A percentile compares a stretch with the other conserved stretches of the same genome.
These are phyloP conservation scores for Podila minutissima DNA, from an alignment of 192 early-diverging fungal species.

Conservation along the genomic window DNA sequence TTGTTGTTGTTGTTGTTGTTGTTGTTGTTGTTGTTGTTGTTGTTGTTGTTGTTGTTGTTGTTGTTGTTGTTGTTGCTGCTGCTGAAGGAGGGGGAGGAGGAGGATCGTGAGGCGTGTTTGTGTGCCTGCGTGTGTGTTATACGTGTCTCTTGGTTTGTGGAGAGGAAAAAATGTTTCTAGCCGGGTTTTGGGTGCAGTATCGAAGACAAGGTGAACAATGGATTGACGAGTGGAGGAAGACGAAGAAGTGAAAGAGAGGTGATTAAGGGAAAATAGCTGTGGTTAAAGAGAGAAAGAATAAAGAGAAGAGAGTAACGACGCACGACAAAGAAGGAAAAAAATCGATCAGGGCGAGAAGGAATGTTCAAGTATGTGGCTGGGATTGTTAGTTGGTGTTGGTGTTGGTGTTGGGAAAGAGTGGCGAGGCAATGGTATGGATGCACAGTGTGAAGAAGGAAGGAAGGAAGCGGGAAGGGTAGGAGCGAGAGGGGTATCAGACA, in stretches of 20 bases:
- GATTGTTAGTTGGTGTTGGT: background rate
- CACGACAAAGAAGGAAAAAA: background rate
- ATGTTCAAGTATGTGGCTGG: background rate
- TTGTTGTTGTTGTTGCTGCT: background rate
- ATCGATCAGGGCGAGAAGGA: background rate
- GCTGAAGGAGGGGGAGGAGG: too few relatives aligned
- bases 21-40: background rate
- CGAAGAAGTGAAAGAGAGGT: background rate
- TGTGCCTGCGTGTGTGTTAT: background rate
- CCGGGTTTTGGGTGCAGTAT: background rate
- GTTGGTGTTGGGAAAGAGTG: background rate
- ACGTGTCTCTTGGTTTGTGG: background rate
- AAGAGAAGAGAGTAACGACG: background rate
- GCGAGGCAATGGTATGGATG: background rate
- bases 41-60: background rate
- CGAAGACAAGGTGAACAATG: background rate
- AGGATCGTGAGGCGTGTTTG: background rate
- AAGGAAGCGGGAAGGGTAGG: background rate
- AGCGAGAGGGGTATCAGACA: background rate
- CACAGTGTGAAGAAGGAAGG: background rate
- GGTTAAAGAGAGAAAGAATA: background rate
- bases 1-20: background rate
- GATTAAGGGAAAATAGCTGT: background rate
- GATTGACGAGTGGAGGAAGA: background rate
- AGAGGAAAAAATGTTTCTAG: background rate